Percentiles rank a stretch among this genome's conserved stretches.
Conservation (phyloP, 192 early-diverging fungal species). For the Paraglomus brasilianum region DNA sequence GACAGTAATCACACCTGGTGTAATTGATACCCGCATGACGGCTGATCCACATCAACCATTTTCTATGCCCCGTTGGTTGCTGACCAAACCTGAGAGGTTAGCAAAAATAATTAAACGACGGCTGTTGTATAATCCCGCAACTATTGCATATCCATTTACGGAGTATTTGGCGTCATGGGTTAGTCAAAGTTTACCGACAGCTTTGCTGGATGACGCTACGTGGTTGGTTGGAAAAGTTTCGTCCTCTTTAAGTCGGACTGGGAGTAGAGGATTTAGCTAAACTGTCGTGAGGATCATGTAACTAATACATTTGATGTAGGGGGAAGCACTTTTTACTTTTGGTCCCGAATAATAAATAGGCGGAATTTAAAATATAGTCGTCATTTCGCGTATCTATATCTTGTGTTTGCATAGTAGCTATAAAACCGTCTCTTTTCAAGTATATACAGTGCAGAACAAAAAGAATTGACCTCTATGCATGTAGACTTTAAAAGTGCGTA, state of each 20-base stretch:
- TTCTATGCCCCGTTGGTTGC: neutral
- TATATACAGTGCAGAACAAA: no score
- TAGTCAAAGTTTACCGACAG: neutral
- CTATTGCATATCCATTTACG: conserved; percentile 21
- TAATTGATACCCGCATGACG: conserved; percentile 30
- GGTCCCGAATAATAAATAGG: no score
- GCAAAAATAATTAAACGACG: conserved; percentile 14
- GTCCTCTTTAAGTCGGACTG: neutral
- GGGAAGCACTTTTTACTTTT: no score
- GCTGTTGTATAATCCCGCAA: neutral
- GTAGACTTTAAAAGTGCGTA: no score
- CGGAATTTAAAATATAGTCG: no score
- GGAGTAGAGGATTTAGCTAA: conserved; percentile 1
- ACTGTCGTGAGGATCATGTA: neutral
- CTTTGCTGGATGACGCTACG: neutral
- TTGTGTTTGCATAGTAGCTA: no score
- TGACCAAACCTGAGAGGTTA: neutral
- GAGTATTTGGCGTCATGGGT: neutral
- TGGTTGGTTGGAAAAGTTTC: neutral
- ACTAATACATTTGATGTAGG: no score
- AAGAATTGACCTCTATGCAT: no score
- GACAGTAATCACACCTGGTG: conserved; percentile 28
- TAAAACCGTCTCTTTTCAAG: no score
- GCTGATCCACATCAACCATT: conserved; percentile 9
- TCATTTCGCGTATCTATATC: no score